Evolutionary conservation across 495 filamentous ascomycete species (phyloP), one percentile per base, ranked within the genome.

Genomic region (Hyaloscypha variabilis): DNA sequence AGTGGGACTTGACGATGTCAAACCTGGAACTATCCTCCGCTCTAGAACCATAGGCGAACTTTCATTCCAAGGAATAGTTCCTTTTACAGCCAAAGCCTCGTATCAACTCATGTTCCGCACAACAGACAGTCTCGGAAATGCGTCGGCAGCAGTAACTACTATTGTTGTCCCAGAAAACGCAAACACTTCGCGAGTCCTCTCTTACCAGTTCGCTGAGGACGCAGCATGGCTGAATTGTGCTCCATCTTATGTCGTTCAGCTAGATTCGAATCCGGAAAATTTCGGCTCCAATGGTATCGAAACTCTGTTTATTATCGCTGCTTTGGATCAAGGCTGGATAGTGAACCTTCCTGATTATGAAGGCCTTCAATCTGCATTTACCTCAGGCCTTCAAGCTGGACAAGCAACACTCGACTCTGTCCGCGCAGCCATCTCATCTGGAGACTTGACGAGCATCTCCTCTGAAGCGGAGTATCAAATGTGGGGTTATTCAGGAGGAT

Each of bases 401-500:
- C 74, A 83, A 31, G 77, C 80, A 8, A 77, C 75, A 6, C 72
- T 86, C 8, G 82, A 86, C 62, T 75, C 72, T 21, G 63, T 82
- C 24, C 78, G 80, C 24, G 80, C 82, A 0, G 74, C 75, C 8
- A 57, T 81, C 2, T 65, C 71, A 8, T 69, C 74, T 0, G 14
- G 3, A 1, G 14, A 17, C 8, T 5, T 26, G 17, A 21, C 34
- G 11, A 58, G 60, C 0, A 52, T 66, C 19, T 31, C 66, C 3
- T 36, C 71, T 31, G 64, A 74, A 8, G 70, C 66, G 13, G 52
- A 70, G 30, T 19, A 4, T 59, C 77, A 73, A 2, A 64, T 85
- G 66, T 85, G 79, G 80, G 85, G 85, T 1, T 88, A 87, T 64
- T 83, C 80, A 8, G 85, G 85, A 21, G 85, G 84, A 31, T 74